A percentile compares a stretch with the other conserved stretches of the same genome.
Conservation (phyloP, 2,329 filamentous ascomycete species). For the Knoxdaviesia proteae region DNA sequence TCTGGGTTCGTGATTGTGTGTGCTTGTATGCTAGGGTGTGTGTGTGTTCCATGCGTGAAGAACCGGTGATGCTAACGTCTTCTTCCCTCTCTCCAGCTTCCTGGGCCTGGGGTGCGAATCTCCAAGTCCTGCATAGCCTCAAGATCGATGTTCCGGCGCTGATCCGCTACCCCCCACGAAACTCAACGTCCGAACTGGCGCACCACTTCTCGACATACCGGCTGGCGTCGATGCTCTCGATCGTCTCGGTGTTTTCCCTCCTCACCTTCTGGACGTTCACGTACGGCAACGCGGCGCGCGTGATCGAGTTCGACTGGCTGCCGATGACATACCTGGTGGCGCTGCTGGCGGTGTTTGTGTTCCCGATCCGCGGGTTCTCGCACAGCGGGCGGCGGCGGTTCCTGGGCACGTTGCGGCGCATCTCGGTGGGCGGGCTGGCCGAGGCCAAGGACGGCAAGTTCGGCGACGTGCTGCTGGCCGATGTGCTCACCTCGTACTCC, state of each 20-base stretch:
- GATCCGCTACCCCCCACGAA: constrained; percentile 65
- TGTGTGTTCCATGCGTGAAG: too few relatives aligned
- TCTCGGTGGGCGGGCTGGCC: constrained; percentile 70
- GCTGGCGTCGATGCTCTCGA: constrained; percentile 56
- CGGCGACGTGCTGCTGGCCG: constrained; percentile 78
- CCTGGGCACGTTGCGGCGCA: constrained; percentile 52
- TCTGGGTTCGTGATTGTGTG: constrained; percentile 36
- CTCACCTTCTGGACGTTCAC: constrained; percentile 70
- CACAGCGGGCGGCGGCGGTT: constrained; percentile 55
- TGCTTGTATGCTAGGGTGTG: too few relatives aligned
- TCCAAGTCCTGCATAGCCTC: constrained; percentile 61
- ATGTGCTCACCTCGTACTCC: constrained; percentile 85
- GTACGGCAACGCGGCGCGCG: constrained; percentile 43
- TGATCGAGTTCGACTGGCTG: constrained; percentile 64
- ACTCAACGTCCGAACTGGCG: constrained; percentile 46
- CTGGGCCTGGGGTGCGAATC: constrained; percentile 87
- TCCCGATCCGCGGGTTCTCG: constrained; percentile 49
- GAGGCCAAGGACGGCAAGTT: constrained; percentile 80
- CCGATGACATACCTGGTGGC: constrained; percentile 66
- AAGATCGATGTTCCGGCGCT: constrained; percentile 76
- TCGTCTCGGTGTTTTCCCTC: constrained; percentile 50
- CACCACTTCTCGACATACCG: constrained; percentile 75
- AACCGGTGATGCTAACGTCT: not conserved
- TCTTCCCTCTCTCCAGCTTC: constrained; percentile 34
- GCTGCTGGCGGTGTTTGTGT: constrained; percentile 48